These are phyloP conservation scores for Calocybe gambosa DNA, from an alignment of 1,284 basidiomycete genomes.

Conservation along the genomic window DNA sequence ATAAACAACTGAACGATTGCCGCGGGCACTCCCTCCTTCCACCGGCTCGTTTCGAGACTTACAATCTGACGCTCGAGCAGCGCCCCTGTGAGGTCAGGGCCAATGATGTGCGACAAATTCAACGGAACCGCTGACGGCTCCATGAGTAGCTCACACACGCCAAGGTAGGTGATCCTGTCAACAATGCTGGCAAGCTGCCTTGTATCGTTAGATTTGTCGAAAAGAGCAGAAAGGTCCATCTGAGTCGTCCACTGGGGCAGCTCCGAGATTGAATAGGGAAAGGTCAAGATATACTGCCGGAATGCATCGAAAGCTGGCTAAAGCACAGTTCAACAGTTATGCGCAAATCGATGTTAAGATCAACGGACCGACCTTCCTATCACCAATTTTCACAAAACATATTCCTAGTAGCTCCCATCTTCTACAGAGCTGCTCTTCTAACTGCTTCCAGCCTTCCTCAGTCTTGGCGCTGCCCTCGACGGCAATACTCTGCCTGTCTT, in stretches of 20 bases:
- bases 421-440: slow-evolving; percentile 58
- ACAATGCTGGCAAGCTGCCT: slow-evolving; percentile 54
- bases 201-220: slow-evolving; percentile 32
- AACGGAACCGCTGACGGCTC: slow-evolving; percentile 42
- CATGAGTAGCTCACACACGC: slow-evolving; percentile 56
- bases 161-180: slow-evolving; percentile 61
- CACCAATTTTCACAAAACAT: slow-evolving; percentile 67
- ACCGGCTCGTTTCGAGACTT: slow-evolving; percentile 43
- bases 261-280: slow-evolving; percentile 40
- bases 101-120: slow-evolving; percentile 16
- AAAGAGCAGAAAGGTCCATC: slow-evolving; percentile 25
- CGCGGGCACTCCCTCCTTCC: slow-evolving; percentile 46
- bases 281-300: slow-evolving; percentile 43
- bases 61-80: slow-evolving; percentile 58
- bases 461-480: slow-evolving; percentile 24
- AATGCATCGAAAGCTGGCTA: slow-evolving; percentile 61
- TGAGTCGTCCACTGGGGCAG: slow-evolving; percentile 29
- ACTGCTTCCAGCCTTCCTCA: slow-evolving; percentile 48
- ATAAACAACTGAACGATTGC: slow-evolving; percentile 37
- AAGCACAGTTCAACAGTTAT: not conserved
- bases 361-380: slow-evolving; percentile 51
- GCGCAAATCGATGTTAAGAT: slow-evolving; percentile 4
- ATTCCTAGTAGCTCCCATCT: slow-evolving; percentile 77
- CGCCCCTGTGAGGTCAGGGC: slow-evolving; percentile 37
- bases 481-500: slow-evolving; percentile 7